Evolutionary conservation across 75 land plant genomes (phyloP).

Genomic region (Azolla pinnata): DNA sequence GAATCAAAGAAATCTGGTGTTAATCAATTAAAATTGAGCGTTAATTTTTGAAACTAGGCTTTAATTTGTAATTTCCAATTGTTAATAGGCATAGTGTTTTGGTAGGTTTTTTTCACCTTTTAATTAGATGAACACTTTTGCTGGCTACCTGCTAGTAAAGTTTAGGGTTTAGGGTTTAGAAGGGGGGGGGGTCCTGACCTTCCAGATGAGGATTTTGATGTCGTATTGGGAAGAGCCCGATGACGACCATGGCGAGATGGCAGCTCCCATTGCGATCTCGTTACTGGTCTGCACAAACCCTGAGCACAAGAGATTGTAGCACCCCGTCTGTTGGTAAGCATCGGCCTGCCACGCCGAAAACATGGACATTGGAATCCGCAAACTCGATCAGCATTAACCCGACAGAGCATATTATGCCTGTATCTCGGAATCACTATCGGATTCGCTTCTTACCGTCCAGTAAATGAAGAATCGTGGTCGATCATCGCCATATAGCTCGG

Average conservation of each 20-base stretch:
- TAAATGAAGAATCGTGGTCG: constrained; percentile 29
- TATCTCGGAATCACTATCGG: background rate
- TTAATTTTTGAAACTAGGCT: too few relatives aligned
- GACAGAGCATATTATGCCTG: background rate
- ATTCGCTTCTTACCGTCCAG: constrained; percentile 48
- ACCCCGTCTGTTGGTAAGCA: constrained; percentile 85
- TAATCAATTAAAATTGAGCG: too few relatives aligned
- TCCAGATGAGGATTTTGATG: constrained; percentile 72
- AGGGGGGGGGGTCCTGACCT: too few relatives aligned
- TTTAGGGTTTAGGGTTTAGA: too few relatives aligned
- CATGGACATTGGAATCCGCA: too few relatives aligned
- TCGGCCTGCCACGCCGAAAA: too few relatives aligned
- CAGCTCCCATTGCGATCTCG: constrained; percentile 76
- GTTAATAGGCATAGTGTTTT: too few relatives aligned
- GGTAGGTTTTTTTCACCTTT: too few relatives aligned
- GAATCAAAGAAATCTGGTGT: too few relatives aligned
- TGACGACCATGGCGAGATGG: constrained; percentile 63
- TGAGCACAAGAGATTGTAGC: constrained; percentile 87
- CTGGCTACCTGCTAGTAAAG: too few relatives aligned
- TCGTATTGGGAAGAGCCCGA: constrained; percentile 67
- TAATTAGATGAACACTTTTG: too few relatives aligned
- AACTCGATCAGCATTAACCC: background rate
- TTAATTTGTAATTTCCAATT: too few relatives aligned
- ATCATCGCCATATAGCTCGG: constrained; percentile 29
- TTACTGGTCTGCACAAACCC: constrained; percentile 86